phyloP scores from a whole-genome alignment of 257 asterid species.

The Petrea volubilis region DNA sequence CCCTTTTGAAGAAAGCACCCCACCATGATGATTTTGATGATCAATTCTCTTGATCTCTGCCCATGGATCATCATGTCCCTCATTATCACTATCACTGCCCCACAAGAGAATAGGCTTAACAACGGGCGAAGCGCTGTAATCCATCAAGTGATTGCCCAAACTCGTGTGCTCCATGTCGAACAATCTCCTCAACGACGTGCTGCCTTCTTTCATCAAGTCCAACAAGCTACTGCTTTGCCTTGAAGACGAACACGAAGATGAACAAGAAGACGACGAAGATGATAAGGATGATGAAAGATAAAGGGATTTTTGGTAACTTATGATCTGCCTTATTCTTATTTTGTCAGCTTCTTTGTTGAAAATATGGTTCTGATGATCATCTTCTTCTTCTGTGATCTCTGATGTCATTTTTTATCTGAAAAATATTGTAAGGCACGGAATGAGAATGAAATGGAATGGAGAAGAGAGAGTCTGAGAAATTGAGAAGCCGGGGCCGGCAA shows the following conservation, averaged over 20 bases:
- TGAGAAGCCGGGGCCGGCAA: constrained; percentile 26
- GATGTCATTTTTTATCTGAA: constrained; percentile 43
- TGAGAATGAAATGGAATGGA: too few species aligned
- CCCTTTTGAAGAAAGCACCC: constrained; percentile 18
- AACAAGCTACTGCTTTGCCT: constrained; percentile 44
- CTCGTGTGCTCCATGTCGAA: constrained; percentile 78
- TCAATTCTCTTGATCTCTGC: constrained; percentile 21
- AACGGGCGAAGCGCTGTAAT: constrained; percentile 61
- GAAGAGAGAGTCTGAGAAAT: neutral
- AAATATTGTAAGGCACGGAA: neutral
- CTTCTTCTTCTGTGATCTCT: constrained; percentile 48
- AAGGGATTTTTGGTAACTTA: constrained; percentile 58
- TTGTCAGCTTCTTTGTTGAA: constrained; percentile 41
- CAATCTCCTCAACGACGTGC: constrained; percentile 61
- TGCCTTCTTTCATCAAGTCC: constrained; percentile 68
- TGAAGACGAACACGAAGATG: constrained; percentile 33
- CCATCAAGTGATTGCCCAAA: constrained; percentile 49
- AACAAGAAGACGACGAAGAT: constrained; percentile 32
- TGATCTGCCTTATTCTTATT: constrained; percentile 43
- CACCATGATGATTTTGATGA: constrained; percentile 11
- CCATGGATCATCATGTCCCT: constrained; percentile 62
- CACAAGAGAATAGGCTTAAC: constrained; percentile 48
- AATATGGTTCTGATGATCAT: neutral
- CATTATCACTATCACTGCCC: constrained; percentile 51
- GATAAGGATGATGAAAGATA: constrained; percentile 39